Evolutionary conservation across 495 filamentous ascomycete species (phyloP), one percentile per base, ranked within the genome.

Genomic region (Aspergillus kassunensis): DNA sequence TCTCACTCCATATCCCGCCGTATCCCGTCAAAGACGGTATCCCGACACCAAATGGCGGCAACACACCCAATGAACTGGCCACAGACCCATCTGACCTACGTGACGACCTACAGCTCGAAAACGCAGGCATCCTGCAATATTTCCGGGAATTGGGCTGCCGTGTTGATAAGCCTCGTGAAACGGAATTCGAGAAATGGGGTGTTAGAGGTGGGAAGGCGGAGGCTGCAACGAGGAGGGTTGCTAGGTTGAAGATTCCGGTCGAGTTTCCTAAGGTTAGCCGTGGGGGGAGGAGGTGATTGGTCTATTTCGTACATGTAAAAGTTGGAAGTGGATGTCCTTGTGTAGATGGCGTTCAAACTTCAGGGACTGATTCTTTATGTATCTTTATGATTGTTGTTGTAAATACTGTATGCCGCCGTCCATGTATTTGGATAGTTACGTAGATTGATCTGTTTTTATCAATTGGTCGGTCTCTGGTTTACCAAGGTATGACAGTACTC

Each of bases 91-190:
- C 77, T 19, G 81, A 90, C 61, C 69, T 97, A 53, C 80, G 83
- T 51, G 82, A 88, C 40, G 93, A 98, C 63, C 72, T 98, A 37
- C 78, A 79, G 52, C 58, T 97, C 25, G 88, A 93, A 54, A 78
- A 80, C 45, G 80, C 77, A 58, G 74, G 80, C 60, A 59, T 74
- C 19, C 44, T 52, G 44, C 69, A 73, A 57, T 91, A 91, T 61
- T 96, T 91, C 76, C 67, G 74, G 27, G 91, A 96, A 64, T 78
- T 98, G 59, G 93, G 93, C 2, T 92, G 88, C 53, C 55, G 64
- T 2, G 58, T 76, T 39, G 66, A 72, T 30, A 60, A 60, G 56
- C 71, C 72, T 13, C 65, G 67, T 18, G 75, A 77, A 49, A 53
- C 61, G 0, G 75, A 80, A 58, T 71, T 65, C 44, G 59, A 40